These are phyloP conservation scores for Silene conica DNA, from an alignment of 148 eudicot genomes.

Conservation along the genomic window DNA sequence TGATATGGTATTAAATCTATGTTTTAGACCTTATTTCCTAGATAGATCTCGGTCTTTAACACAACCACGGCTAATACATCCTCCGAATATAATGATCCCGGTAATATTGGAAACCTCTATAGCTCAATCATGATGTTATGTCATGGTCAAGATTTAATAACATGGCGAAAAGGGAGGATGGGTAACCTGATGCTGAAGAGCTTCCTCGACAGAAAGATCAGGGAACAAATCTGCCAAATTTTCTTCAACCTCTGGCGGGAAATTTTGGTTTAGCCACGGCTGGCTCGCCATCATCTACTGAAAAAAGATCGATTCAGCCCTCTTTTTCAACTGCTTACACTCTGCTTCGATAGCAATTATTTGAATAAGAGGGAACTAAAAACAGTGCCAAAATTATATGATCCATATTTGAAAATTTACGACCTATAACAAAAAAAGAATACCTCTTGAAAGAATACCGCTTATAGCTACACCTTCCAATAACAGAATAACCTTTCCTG, in stretches of 20 bases:
- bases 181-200: constrained; percentile 68
- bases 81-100: no score
- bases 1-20: not conserved
- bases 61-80: no score
- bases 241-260: constrained; percentile 47
- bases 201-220: constrained; percentile 62
- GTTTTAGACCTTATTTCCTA: not conserved
- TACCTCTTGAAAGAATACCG: constrained; percentile 7
- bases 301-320: constrained; percentile 5
- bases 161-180: not conserved
- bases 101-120: no score
- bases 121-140: no score
- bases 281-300: constrained; percentile 34
- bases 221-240: constrained; percentile 53
- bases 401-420: not conserved
- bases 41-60: no score
- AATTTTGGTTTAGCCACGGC: constrained; percentile 25
- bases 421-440: not conserved
- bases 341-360: constrained; percentile 2
- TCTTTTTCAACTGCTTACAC: constrained; percentile 7
- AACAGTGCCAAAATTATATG: not conserved
- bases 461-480: constrained; percentile 5
- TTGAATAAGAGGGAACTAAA: not conserved
- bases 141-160: no score
- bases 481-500: not conserved